Base-by-base conservation (phyloP, 371 early-diverging fungal genomes). In the Mortierella sp. region DNA sequence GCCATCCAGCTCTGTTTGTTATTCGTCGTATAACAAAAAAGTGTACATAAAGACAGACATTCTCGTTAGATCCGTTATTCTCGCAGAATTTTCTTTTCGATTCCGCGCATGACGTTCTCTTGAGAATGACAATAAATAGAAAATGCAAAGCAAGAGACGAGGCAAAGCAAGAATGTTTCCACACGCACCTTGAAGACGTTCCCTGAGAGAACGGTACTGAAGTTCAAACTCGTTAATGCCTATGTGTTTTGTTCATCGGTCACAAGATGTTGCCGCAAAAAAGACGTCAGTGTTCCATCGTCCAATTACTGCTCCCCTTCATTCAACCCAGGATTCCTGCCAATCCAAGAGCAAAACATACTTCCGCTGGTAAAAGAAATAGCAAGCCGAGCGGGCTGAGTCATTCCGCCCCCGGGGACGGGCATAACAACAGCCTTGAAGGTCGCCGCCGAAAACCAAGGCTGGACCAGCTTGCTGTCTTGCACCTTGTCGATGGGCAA, bases 401-500 rank as follows among this genome's bases (percentile, higher is more conserved):
- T 43, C 28, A 86, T 50, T 28, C 86, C 86, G 14, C 86, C 86
- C 2, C 82, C 72, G 16, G 79, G 72, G 5, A 85, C 82, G 11
- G 86, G 86, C 75, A 79, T 81, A 28, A 81, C 82, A 19, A 86
- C 86, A 16, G 82, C 81, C 46, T 86, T 81, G 73, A 81, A 86
- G 5, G 44, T 69, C n/a, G 82, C 55, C 0, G 86, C 51, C 1
- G 86, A 86, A 75, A 86, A 86, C 86, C 86, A 86, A 31, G 82
- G 69, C 19, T 81, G 81, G n/a, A 51, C 67, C 57, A 86, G 72
- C 31, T 86, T 81, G 51, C 86, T 77, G 46, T 86, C 86, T 64
- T 86, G 79, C 3, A 86, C 71, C 50, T 81, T 86, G 74, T 54
- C 74, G 53, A 86, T 73, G 44, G 86, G 86, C 21, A 86, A 26